Evolutionary conservation across 345 rosid species (phyloP), one percentile per base, ranked within the genome.

Genomic region (Linum lewisii): DNA sequence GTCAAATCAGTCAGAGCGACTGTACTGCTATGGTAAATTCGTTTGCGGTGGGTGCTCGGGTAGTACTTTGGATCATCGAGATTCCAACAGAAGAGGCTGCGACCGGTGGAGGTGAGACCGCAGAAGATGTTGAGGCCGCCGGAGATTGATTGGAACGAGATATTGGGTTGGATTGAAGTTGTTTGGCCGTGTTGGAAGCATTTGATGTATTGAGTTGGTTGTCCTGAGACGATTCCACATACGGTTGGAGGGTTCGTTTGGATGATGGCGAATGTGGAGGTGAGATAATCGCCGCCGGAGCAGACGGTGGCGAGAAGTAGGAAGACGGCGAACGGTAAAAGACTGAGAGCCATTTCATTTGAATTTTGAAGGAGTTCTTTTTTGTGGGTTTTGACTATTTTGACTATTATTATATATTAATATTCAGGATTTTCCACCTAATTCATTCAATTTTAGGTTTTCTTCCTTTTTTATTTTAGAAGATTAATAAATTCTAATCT

Each of bases 61-160:
- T 49, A 19, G 24, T 44, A 2, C n/a, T n/a, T n/a, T 7, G 38
- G 13, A 47, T 5, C 51, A 3, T 6, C 23, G 1, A 79, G 78
- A 8, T 80, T 80, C 87, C 85, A 82, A 56, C 86, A 84, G 42
- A 69, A 66, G 54, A 84, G 3, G 38, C 66, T 66, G 36, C 67
- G 58, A 44, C 87, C 87, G 34, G 81, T 81, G 26, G 81, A 67
- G 45, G 62, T 71, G 24, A 84, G 80, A 32, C 78, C 87, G 36
- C 85, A 84, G 34, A 82, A 78, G 71, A 82, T 74, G 58, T 5
- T 69, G 3, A 44, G 61, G 0, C 85, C 87, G 20, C 83, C 85
- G 18, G 82, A 78, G 63, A 84, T 65, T 57, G 81, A 62, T 50
- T 80, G 71, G 42, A 79, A 84, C 16, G 90, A 79, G 21, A 69